phyloP scores from a whole-genome alignment of 768 basidiomycete genomes.

The Naematelia aurantialba region DNA sequence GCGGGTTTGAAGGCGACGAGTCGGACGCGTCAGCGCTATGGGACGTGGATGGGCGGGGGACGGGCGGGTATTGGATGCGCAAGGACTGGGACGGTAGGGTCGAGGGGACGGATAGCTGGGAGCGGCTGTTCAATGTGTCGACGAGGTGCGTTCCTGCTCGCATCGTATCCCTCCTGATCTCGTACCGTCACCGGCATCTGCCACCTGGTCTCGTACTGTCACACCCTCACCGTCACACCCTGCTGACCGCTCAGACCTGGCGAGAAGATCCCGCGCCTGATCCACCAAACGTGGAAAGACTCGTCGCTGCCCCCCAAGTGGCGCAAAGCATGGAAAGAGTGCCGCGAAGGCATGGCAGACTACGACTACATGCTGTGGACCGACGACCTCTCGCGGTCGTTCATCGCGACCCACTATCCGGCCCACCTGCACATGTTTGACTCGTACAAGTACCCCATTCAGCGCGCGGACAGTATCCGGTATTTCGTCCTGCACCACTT shows the following conservation, averaged over 20 bases:
- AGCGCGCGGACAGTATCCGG: slow-evolving; percentile 94
- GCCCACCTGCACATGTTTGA: slow-evolving; percentile 95
- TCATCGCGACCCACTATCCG: slow-evolving; percentile 79
- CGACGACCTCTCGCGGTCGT: slow-evolving; percentile 80
- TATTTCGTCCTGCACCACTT: slow-evolving; percentile 96
- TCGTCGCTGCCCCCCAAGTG: slow-evolving; percentile 77
- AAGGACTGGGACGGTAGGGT: slow-evolving; percentile 46
- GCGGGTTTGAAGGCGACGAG: slow-evolving; percentile 17
- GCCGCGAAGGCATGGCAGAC: slow-evolving; percentile 88
- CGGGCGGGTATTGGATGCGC: slow-evolving; percentile 45
- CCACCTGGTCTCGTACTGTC: not conserved
- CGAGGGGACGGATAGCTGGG: slow-evolving; percentile 38
- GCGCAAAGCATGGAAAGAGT: slow-evolving; percentile 73
- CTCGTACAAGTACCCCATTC: slow-evolving; percentile 82
- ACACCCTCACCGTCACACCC: not conserved
- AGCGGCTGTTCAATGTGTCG: slow-evolving; percentile 39
- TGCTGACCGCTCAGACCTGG: slow-evolving; percentile 55
- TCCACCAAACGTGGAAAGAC: slow-evolving; percentile 99
- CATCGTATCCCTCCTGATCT: not conserved
- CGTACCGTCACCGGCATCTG: slow-evolving; percentile 3
- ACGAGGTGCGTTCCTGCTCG: slow-evolving; percentile 35
- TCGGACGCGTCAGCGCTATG: slow-evolving; percentile 16
- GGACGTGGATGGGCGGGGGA: slow-evolving; percentile 40
- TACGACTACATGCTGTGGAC: slow-evolving; percentile 99
- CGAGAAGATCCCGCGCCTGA: slow-evolving; percentile 81